Percentiles rank a stretch among this genome's conserved stretches.
These are phyloP conservation scores for Neonothopanus nambi DNA, from an alignment of 1,284 basidiomycete genomes.

Conservation along the genomic window DNA sequence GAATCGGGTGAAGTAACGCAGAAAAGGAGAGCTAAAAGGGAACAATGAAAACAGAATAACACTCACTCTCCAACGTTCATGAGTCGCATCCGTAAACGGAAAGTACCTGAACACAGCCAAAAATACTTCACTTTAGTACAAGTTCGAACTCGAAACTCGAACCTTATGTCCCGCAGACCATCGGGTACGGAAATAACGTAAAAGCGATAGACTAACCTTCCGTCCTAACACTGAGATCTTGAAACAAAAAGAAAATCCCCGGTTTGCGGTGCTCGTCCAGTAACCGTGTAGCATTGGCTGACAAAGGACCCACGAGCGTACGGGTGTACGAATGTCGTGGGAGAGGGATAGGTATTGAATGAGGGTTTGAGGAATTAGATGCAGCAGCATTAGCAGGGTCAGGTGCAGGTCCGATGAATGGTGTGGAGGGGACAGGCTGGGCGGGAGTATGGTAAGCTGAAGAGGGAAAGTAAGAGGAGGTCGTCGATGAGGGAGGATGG, in stretches of 20 bases:
- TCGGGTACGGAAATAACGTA: background rate
- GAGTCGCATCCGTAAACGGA: constrained; percentile 76
- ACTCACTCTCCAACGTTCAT: constrained; percentile 87
- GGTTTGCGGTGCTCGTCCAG: constrained; percentile 79
- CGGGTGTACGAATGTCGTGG: constrained; percentile 75
- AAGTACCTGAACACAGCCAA: constrained; percentile 48
- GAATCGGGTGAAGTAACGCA: background rate
- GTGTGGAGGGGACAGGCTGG: background rate
- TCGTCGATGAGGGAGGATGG: background rate
- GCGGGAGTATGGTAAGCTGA: background rate
- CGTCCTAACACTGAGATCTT: constrained; percentile 84
- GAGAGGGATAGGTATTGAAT: constrained; percentile 23
- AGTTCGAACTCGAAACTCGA: too few species aligned
- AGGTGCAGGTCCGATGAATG: too few species aligned
- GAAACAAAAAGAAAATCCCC: constrained; percentile 88
- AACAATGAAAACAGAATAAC: constrained; percentile 17
- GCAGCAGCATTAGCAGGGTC: too few species aligned
- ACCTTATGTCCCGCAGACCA: too few species aligned
- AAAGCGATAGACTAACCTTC: constrained; percentile 48
- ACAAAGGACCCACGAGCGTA: constrained; percentile 85
- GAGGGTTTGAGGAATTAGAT: background rate
- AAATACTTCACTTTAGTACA: background rate
- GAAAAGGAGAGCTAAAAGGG: constrained; percentile 4
- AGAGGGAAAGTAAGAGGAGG: background rate
- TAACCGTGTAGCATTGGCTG: constrained; percentile 80